A percentile compares a stretch with the other conserved stretches of the same genome.
Conservation (phyloP, 371 early-diverging fungal genomes). For the Apophysomyces trapeziformis region DNA sequence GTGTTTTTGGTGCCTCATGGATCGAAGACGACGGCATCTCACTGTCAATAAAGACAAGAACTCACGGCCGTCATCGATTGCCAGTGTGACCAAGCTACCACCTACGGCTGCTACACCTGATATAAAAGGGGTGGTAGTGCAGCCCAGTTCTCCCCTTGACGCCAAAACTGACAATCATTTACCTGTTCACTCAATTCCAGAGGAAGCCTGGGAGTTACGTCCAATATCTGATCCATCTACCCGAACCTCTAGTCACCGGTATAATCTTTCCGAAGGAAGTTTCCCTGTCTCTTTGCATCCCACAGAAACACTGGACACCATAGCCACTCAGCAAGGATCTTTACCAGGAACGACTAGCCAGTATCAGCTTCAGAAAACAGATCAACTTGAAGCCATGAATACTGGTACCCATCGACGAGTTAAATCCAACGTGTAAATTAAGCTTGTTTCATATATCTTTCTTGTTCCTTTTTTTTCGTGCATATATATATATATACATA, state of each 20-base stretch:
- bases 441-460: neutral
- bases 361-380: neutral
- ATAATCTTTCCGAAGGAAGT: slow-evolving; percentile 19
- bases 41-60: slow-evolving; percentile 40
- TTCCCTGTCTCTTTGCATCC: slow-evolving; percentile 1
- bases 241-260: slow-evolving; percentile 12
- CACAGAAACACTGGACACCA: neutral
- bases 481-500: neutral
- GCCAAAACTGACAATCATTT: slow-evolving; percentile 5
- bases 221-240: slow-evolving; percentile 6
- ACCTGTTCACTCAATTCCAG: neutral
- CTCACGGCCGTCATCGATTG: slow-evolving; percentile 39
- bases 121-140: neutral
- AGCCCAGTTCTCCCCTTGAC: slow-evolving; percentile 1
- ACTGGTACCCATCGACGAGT: slow-evolving; percentile 21
- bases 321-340: neutral
- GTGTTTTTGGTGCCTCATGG: slow-evolving; percentile 32
- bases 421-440: slow-evolving; percentile 20
- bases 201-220: slow-evolving; percentile 18
- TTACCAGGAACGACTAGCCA: neutral
- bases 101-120: neutral
- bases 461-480: slow-evolving; percentile 11
- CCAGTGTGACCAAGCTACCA: slow-evolving; percentile 7
- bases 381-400: slow-evolving; percentile 1
- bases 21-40: slow-evolving; percentile 23